Evolutionary conservation across 768 basidiomycete genomes (phyloP).

Genomic region (Peribolospora kevripleyi): DNA sequence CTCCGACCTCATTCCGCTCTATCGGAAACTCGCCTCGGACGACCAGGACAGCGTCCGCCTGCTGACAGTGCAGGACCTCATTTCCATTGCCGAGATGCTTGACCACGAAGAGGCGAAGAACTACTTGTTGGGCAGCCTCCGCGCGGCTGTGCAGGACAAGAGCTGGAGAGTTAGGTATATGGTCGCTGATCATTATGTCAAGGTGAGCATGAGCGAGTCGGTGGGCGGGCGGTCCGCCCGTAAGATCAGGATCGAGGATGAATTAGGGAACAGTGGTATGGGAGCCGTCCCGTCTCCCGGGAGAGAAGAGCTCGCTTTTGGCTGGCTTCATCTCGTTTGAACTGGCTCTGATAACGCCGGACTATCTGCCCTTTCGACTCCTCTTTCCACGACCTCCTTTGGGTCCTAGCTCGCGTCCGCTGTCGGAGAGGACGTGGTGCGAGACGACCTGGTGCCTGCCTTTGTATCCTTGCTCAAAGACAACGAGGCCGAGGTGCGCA

Average conservation of each 20-base stretch:
- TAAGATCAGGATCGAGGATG: too few species aligned
- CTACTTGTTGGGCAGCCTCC: slow-evolving; percentile 63
- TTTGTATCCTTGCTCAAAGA: slow-evolving; percentile 88
- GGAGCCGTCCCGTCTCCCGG: not conserved
- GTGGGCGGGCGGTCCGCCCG: too few species aligned
- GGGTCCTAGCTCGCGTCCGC: slow-evolving; percentile 53
- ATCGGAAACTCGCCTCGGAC: slow-evolving; percentile 76
- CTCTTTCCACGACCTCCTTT: not conserved
- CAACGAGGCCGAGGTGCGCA: slow-evolving; percentile 94
- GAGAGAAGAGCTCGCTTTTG: not conserved
- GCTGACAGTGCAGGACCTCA: slow-evolving; percentile 82
- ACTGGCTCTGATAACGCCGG: not conserved
- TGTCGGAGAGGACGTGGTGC: slow-evolving; percentile 65
- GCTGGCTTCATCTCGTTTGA: not conserved
- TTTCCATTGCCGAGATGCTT: slow-evolving; percentile 67
- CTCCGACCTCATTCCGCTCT: slow-evolving; percentile 69
- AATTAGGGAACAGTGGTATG: not conserved
- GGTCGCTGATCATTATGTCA: slow-evolving; percentile 92
- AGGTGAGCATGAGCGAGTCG: slow-evolving; percentile 27
- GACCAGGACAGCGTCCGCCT: slow-evolving; percentile 96
- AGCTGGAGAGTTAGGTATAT: slow-evolving; percentile 98
- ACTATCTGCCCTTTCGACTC: not conserved
- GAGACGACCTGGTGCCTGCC: slow-evolving; percentile 79
- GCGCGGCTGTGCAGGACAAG: slow-evolving; percentile 73
- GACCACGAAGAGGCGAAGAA: slow-evolving; percentile 73